phyloP scores from a whole-genome alignment of 371 early-diverging fungal species.

The Choanephora cucurbitarum region DNA sequence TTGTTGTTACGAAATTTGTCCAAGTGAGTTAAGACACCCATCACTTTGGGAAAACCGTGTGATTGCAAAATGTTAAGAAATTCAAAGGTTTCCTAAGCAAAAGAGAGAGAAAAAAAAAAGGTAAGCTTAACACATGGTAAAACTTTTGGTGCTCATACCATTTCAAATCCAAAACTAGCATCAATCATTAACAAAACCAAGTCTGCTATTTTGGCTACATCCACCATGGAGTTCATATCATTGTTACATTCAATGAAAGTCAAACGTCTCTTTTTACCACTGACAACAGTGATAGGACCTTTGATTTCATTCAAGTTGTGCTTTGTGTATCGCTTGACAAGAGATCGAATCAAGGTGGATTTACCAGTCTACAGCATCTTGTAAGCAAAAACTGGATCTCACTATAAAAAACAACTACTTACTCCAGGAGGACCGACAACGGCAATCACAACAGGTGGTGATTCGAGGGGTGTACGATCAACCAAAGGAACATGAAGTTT shows the following conservation, averaged over 20 bases:
- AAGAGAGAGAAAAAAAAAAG: too few relatives aligned
- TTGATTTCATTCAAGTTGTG: conserved; percentile 89
- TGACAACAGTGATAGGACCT: conserved; percentile 96
- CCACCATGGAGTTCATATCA: conserved; percentile 97
- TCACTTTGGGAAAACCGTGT: conserved; percentile 98
- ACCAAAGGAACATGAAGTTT: conserved; percentile 95
- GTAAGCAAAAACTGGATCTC: neutral
- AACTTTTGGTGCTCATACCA: too few relatives aligned
- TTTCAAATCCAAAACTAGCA: conserved; percentile 97
- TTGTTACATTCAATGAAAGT: conserved; percentile 97
- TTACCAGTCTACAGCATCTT: conserved; percentile 83
- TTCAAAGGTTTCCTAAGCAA: conserved; percentile 99
- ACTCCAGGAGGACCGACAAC: conserved; percentile 96
- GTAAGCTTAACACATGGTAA: too few relatives aligned
- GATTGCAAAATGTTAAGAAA: conserved; percentile 96
- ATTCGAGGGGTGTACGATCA: conserved; percentile 90
- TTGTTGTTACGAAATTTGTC: conserved; percentile 94
- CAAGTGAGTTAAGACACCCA: conserved; percentile 95
- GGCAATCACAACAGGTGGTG: conserved; percentile 92
- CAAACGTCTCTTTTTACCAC: conserved; percentile 91
- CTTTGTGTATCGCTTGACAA: conserved; percentile 95
- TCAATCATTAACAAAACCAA: conserved; percentile 95
- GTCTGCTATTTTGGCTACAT: conserved; percentile 98
- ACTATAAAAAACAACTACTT: conserved; percentile 24
- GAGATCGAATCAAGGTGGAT: conserved; percentile 91